Evolutionary conservation across 2,329 filamentous ascomycete genomes (phyloP), one percentile per base, ranked within the genome.

Genomic region (Pleochaeta shiraiana): DNA sequence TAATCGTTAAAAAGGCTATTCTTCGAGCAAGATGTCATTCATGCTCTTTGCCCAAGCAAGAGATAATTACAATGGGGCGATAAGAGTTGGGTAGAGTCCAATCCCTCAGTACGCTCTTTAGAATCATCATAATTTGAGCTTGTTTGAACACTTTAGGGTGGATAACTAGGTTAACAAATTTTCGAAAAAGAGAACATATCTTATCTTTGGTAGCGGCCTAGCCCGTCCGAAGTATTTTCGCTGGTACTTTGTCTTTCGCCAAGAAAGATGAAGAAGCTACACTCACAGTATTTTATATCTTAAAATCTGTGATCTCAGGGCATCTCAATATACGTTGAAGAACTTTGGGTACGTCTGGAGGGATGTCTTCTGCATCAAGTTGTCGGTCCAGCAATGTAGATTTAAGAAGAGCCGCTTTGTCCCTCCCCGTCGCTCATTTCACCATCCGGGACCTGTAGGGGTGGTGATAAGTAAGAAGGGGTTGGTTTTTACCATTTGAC

Each of bases 101-200:
- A 39, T 61, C n/a, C 16, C 30, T 19, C 14, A 7, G 7, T 28
- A 30, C 57, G 19, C n/a, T 39, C 31, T 61, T 61, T n/a, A 16
- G 30, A 9, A 61, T 9, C 30, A 61, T 61, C 4, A 39, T 37
- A 3, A 61, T 39, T 34, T 61, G 14, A 14, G 57, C 30, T 26
- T 37, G 14, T 26, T 61, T 61, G 14, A 61, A 61, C 7, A 37
- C n/a, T 24, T 34, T 34, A 3, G 57, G 30, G 21, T 61, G 1
- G 11, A 61, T 24, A 6, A 30, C 57, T 24, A 21, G 21, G 7
- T 37, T 3, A 9, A 21, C 14, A 21, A 30, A 61, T 37, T 61
- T 30, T 21, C 57, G 57, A 61, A 61, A 61, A 24, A 61, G 57
- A n/a, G 19, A n/a, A 30, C 50, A 57, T 21, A 50, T n/a, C n/a